phyloP scores from a whole-genome alignment of 371 early-diverging fungal species.

The Saksenaea vasiformis region DNA sequence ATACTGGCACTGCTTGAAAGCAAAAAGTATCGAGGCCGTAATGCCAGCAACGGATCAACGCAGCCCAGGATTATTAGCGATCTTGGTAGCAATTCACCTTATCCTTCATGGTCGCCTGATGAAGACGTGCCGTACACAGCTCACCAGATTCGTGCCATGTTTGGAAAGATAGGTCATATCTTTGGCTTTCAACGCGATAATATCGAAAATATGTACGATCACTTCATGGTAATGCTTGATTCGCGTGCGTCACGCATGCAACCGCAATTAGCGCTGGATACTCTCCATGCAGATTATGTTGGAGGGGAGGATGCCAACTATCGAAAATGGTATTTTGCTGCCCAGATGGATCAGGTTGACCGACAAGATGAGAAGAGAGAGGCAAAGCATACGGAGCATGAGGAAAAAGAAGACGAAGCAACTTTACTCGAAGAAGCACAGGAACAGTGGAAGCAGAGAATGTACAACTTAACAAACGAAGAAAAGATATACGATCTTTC shows the following conservation, averaged over 20 bases:
- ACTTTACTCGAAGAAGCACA: constrained; percentile 55
- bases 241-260: constrained; percentile 83
- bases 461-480: constrained; percentile 75
- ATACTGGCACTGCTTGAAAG: constrained; percentile 73
- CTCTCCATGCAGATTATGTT: constrained; percentile 85
- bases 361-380: constrained; percentile 48
- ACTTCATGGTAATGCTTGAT: constrained; percentile 81
- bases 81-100: constrained; percentile 34
- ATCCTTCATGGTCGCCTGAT: constrained; percentile 72
- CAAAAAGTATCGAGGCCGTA: constrained; percentile 56
- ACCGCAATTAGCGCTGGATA: constrained; percentile 73
- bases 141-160: constrained; percentile 68
- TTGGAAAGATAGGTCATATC: constrained; percentile 59
- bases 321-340: constrained; percentile 86
- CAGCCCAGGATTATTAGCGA: constrained; percentile 13
- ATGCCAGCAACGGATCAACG: constrained; percentile 7
- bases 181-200: constrained; percentile 83
- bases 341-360: constrained; percentile 75
- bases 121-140: constrained; percentile 66
- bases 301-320: constrained; percentile 87
- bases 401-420: constrained; percentile 37
- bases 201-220: constrained; percentile 73
- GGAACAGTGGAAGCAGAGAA: constrained; percentile 71
- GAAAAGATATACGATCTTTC: constrained; percentile 75
- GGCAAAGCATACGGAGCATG: constrained; percentile 33